A percentile compares a stretch with the other conserved stretches of the same genome.
Evolutionary conservation across 2,329 filamentous ascomycete genomes (phyloP).

Genomic region (Cercospora sp.): DNA sequence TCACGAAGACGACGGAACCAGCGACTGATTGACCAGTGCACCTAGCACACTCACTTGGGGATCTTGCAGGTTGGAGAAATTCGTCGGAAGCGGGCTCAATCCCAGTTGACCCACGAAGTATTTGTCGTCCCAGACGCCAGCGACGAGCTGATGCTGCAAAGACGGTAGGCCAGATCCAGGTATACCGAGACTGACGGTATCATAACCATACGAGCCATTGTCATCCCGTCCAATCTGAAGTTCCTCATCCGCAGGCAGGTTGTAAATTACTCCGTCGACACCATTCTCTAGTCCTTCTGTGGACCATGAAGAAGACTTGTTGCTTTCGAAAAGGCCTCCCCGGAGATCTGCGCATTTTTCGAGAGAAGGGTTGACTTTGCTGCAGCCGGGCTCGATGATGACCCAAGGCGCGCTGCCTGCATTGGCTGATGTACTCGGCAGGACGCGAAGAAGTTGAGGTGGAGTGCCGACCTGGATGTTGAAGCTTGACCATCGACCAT

Average conservation of each 20-base stretch:
- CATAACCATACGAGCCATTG: conserved; percentile 8
- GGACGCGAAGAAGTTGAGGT: conserved; percentile 25
- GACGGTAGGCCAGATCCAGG: conserved; percentile 20
- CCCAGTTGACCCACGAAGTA: conserved; percentile 43
- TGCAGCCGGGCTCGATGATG: conserved; percentile 31
- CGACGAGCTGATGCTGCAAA: conserved; percentile 20
- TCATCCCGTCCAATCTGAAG: conserved; percentile 26
- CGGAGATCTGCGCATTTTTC: background rate
- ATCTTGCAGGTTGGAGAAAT: conserved; percentile 42
- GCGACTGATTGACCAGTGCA: conserved; percentile 34
- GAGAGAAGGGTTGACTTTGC: conserved; percentile 19
- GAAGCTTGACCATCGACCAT: conserved; percentile 33
- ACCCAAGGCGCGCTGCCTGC: conserved; percentile 28
- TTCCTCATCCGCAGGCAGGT: conserved; percentile 29
- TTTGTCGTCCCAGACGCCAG: conserved; percentile 36
- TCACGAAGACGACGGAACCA: conserved; percentile 22
- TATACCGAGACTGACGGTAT: background rate
- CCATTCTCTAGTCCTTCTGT: background rate
- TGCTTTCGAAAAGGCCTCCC: conserved; percentile 3
- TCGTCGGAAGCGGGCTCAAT: conserved; percentile 41
- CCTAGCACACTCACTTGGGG: conserved; percentile 35
- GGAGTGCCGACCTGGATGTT: conserved; percentile 31
- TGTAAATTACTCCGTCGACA: conserved; percentile 28
- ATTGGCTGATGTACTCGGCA: conserved; percentile 30
- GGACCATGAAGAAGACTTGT: conserved; percentile 10